These are phyloP conservation scores for Lachancea lanzarotensis DNA, from an alignment of 805 yeast genomes.

Conservation along the genomic window DNA sequence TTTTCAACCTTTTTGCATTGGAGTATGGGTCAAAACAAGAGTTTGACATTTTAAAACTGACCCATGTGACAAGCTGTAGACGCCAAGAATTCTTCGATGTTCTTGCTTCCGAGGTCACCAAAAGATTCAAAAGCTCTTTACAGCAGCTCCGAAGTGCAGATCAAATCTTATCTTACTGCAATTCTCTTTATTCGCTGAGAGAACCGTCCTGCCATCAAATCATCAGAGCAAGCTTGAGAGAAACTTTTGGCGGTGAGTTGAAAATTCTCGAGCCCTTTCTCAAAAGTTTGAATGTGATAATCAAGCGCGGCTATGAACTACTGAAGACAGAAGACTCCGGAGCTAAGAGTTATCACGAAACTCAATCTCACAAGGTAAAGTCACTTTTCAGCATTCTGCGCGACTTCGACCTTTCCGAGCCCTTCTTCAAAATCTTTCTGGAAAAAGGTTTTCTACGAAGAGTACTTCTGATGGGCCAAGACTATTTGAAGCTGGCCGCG, in stretches of 20 bases:
- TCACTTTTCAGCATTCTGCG: background rate
- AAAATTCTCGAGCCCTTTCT: slow-evolving; percentile 14
- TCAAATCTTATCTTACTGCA: background rate
- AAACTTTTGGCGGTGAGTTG: slow-evolving; percentile 13
- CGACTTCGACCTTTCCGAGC: slow-evolving; percentile 4
- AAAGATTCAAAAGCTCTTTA: background rate
- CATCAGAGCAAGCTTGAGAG: background rate
- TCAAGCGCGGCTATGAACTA: background rate
- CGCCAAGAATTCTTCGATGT: background rate
- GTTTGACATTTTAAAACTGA: background rate
- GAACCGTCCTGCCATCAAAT: background rate
- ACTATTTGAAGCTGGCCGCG: slow-evolving; percentile 2
- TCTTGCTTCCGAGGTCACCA: background rate
- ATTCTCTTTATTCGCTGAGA: background rate
- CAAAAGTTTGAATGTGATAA: slow-evolving; percentile 11
- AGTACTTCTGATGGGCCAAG: slow-evolving; percentile 4
- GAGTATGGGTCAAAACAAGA: background rate
- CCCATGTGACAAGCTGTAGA: background rate
- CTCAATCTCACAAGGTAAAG: background rate
- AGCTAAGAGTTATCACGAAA: background rate
- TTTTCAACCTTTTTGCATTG: background rate
- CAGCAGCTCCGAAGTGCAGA: background rate
- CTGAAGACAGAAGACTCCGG: background rate
- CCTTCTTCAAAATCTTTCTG: slow-evolving; percentile 4
- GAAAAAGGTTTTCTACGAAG: slow-evolving; percentile 6